These are phyloP conservation scores for Elsinoe ampelina DNA, from an alignment of 2,329 filamentous ascomycete species.

Conservation along the genomic window DNA sequence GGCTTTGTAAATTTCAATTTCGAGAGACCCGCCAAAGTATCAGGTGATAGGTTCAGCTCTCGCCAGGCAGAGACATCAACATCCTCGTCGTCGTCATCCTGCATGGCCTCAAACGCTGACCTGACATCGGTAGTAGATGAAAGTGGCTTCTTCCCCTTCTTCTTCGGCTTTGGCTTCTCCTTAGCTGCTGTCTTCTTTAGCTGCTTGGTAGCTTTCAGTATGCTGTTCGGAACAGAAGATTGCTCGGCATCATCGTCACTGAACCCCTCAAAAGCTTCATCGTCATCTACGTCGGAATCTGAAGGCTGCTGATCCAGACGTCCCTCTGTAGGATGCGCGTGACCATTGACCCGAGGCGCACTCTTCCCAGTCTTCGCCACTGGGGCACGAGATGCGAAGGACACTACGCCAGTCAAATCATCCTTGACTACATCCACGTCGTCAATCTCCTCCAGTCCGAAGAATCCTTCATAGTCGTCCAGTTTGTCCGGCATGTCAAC, in stretches of 20 bases:
- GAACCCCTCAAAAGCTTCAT: constrained; percentile 28
- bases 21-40: constrained; percentile 63
- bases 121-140: neutral
- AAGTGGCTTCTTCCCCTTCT: neutral
- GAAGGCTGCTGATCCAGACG: constrained; percentile 12
- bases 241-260: constrained; percentile 23
- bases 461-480: constrained; percentile 89
- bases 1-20: constrained; percentile 72
- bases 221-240: constrained; percentile 15
- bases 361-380: constrained; percentile 26
- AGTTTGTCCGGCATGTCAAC: constrained; percentile 64
- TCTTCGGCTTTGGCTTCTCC: constrained; percentile 20
- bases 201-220: constrained; percentile 21
- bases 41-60: constrained; percentile 60
- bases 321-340: constrained; percentile 20
- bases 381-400: constrained; percentile 25
- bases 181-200: constrained; percentile 20
- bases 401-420: constrained; percentile 39
- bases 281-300: constrained; percentile 15
- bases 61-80: constrained; percentile 73
- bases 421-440: constrained; percentile 71
- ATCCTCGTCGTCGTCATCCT: constrained; percentile 43
- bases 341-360: neutral
- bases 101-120: constrained; percentile 43
- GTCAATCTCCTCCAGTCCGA: constrained; percentile 81